Percentiles rank a stretch among this genome's conserved stretches.
These are phyloP conservation scores for Candida sanyiensis DNA, from an alignment of 805 yeast species.

Conservation along the genomic window DNA sequence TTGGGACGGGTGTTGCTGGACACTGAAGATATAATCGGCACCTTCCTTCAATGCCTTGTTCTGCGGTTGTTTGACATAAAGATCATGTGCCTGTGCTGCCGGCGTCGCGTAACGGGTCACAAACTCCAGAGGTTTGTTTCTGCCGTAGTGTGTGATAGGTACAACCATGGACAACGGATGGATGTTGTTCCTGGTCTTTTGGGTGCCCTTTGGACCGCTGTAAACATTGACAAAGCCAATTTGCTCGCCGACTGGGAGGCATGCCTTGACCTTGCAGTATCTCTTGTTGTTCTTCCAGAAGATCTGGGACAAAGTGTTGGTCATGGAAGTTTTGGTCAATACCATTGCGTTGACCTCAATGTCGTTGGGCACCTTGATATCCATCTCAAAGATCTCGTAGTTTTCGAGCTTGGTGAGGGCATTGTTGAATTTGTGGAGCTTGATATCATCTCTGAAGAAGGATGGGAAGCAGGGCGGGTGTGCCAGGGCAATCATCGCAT, in stretches of 20 bases:
- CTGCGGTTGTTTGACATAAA: slow-evolving; percentile 85
- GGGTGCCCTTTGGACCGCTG: slow-evolving; percentile 59
- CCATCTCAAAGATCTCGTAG: slow-evolving; percentile 75
- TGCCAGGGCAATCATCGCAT: slow-evolving; percentile 68
- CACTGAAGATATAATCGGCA: slow-evolving; percentile 58
- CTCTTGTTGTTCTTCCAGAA: slow-evolving; percentile 63
- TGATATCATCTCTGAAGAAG: slow-evolving; percentile 54
- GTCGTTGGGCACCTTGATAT: slow-evolving; percentile 61
- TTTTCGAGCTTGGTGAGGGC: slow-evolving; percentile 70
- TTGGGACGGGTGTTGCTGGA: slow-evolving; percentile 43
- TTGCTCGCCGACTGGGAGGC: slow-evolving; percentile 61
- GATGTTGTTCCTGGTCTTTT: slow-evolving; percentile 47
- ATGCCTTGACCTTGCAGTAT: slow-evolving; percentile 72
- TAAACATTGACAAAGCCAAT: slow-evolving; percentile 74
- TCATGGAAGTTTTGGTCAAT: slow-evolving; percentile 36
- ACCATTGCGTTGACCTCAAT: slow-evolving; percentile 63
- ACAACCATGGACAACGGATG: slow-evolving; percentile 70
- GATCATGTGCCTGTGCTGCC: slow-evolving; percentile 60
- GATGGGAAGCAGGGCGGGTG: slow-evolving; percentile 87
- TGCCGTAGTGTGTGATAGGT: slow-evolving; percentile 70
- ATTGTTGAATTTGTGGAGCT: slow-evolving; percentile 65
- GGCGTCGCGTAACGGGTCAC: slow-evolving; percentile 70
- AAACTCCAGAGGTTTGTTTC: slow-evolving; percentile 55
- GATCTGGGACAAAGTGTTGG: slow-evolving; percentile 69
- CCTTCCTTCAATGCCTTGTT: slow-evolving; percentile 50